Conservation (phyloP, 768 basidiomycete genomes). For the Leccinum broughii region DNA sequence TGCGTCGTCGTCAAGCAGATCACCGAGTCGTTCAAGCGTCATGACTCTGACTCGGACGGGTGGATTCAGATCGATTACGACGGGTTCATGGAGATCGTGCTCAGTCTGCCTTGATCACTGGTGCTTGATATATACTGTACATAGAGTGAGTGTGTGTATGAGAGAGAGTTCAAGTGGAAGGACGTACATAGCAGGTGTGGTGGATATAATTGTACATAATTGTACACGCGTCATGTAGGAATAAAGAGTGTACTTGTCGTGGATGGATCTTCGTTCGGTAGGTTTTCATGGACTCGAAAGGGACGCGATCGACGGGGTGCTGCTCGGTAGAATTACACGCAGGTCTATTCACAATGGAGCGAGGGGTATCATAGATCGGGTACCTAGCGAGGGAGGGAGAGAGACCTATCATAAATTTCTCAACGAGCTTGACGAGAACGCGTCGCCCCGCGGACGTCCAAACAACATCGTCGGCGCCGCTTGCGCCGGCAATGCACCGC, state of each 20-base stretch:
- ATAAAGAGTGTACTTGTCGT: background rate
- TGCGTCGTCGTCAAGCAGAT: constrained; percentile 83
- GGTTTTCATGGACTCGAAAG: background rate
- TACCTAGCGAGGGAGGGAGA: background rate
- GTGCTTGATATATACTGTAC: background rate
- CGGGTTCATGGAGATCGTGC: constrained; percentile 51
- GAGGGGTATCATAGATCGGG: background rate
- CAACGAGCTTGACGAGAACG: constrained; percentile 28
- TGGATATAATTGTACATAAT: background rate
- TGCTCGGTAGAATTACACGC: constrained; percentile 1
- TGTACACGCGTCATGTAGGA: constrained; percentile 10
- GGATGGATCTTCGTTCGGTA: background rate
- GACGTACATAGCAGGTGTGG: background rate
- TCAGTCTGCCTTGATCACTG: constrained; percentile 42
- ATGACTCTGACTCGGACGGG: constrained; percentile 64
- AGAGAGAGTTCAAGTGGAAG: background rate
- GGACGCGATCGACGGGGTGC: background rate
- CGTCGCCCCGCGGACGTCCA: constrained; percentile 35
- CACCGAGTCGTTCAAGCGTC: constrained; percentile 64
- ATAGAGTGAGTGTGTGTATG: background rate
- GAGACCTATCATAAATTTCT: constrained; percentile 15
- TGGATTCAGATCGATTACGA: constrained; percentile 57
- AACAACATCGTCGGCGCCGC: constrained; percentile 22
- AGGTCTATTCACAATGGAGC: background rate
- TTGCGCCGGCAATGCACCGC: constrained; percentile 25